Conservation (phyloP, 257 asterid species). For the Knoxia roxburghii region DNA sequence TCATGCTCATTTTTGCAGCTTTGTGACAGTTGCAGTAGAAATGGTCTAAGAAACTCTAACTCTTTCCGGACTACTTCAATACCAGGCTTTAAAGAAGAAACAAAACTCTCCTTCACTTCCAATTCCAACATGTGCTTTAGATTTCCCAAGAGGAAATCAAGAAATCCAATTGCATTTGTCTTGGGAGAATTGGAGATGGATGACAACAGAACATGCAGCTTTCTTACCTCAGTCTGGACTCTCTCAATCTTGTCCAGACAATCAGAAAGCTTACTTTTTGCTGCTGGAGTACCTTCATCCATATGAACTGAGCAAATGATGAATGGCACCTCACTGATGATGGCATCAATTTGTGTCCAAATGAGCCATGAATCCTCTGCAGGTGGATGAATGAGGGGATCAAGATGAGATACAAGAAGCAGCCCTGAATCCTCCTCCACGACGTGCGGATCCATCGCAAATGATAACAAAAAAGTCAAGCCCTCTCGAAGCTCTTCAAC, state of each 20-base stretch:
- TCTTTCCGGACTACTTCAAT: not conserved
- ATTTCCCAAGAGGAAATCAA: not conserved
- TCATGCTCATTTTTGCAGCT: not conserved
- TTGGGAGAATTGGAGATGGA: conserved; percentile 1
- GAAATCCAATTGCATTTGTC: conserved; percentile 7
- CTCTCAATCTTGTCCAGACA: not conserved
- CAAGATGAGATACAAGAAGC: not conserved
- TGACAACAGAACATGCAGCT: not conserved
- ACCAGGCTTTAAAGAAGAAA: not conserved
- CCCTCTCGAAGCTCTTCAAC: not conserved
- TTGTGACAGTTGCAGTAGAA: not conserved
- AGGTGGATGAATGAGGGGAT: not conserved
- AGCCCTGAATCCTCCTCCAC: not conserved
- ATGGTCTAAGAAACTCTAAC: not conserved
- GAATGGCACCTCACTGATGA: not conserved
- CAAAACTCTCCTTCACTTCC: not conserved
- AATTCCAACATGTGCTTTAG: conserved; percentile 1
- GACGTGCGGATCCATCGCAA: not conserved
- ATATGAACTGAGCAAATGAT: not conserved
- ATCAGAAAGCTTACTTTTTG: not conserved
- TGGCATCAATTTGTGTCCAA: not conserved
- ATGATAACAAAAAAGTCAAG: not conserved
- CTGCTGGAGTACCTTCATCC: not conserved
- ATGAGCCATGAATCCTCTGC: not conserved
- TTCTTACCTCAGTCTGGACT: not conserved